Evolutionary conservation across 108 stramenopile species (phyloP), one percentile per base, ranked within the genome.

Genomic region (Poteriospumella lacustris): DNA sequence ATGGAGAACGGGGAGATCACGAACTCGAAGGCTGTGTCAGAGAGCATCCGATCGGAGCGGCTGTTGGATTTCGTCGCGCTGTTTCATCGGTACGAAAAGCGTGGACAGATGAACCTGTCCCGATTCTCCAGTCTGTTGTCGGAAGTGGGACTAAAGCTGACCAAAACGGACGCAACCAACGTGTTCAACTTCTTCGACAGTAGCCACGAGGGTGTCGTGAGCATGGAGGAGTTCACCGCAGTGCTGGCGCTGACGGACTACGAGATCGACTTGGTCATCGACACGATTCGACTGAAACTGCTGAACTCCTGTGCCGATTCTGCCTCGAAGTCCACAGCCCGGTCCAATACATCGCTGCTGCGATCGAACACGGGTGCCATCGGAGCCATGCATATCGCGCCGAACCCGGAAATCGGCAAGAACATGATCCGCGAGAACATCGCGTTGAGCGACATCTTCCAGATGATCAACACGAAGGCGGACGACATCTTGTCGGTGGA

Each of bases 231-330:
- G 70, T 73, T 42, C 41, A 33, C 41, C 33, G 9, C 9, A 33
- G 3, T 73, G 38, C 41, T 73, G 3, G 5, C 36, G 5, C 70
- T 73, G 36, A 73, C 70, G 5, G 70, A 73, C 36, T 73, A 42
- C 36, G 70, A 73, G 41, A 5, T 73, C 9, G 70, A 73, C 70
- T 33, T 44, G n/a, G 70, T 42, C n/a, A 3, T 42, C 9, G 70
- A 73, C 26, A 39, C 9, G 31, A 73, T 73, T 3, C 26, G 47
- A 24, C n/a, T 3, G 5, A 73, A 73, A 31, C 41, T 73, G 31
- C 60, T 64, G 5, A 31, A 26, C 9, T 24, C 70, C 43, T 39
- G 70, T 19, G 15, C 9, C 9, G 36, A 73, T 3, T 9, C 41
- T 12, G 60, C 29, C 36, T 34, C 33, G 9, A 3, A 26, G 5